A percentile compares a stretch with the other conserved stretches of the same genome.
phyloP scores from a whole-genome alignment of 768 basidiomycete species.

The Cyclocybe aegerita region DNA sequence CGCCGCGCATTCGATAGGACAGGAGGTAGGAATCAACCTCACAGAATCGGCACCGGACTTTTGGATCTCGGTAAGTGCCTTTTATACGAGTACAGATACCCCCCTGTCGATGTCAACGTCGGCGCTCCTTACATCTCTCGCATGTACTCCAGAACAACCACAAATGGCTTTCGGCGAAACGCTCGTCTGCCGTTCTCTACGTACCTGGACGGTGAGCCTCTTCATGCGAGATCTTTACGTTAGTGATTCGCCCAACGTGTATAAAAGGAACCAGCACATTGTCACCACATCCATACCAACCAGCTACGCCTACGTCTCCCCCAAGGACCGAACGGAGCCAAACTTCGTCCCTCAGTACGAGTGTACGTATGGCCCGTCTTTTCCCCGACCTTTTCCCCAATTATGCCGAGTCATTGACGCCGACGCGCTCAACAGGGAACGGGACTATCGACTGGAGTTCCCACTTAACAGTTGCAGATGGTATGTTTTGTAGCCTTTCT shows the following conservation, averaged over 20 bases:
- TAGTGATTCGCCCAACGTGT: too few species aligned
- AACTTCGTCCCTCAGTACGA: slow-evolving; percentile 47
- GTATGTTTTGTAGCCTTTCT: slow-evolving; percentile 24
- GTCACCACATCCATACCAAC: slow-evolving; percentile 59
- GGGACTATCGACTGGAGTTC: slow-evolving; percentile 55
- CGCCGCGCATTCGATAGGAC: slow-evolving; percentile 78
- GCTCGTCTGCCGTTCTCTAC: slow-evolving; percentile 70
- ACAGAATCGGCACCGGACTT: slow-evolving; percentile 61
- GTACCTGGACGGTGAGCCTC: slow-evolving; percentile 49
- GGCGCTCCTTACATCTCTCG: background rate
- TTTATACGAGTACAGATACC: background rate
- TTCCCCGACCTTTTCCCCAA: background rate
- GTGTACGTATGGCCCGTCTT: slow-evolving; percentile 28
- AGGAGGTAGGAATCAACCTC: slow-evolving; percentile 62
- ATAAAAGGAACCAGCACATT: slow-evolving; percentile 53
- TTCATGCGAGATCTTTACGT: too few species aligned
- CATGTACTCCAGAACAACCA: slow-evolving; percentile 58
- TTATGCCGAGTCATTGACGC: background rate
- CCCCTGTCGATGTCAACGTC: background rate
- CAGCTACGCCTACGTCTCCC: slow-evolving; percentile 45
- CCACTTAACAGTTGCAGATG: slow-evolving; percentile 48
- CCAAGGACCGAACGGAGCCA: slow-evolving; percentile 29
- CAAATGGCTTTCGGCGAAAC: slow-evolving; percentile 78
- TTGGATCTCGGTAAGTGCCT: slow-evolving; percentile 41
- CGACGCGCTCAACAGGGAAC: slow-evolving; percentile 41